A percentile compares a stretch with the other conserved stretches of the same genome.
These are phyloP conservation scores for Phytophthora niederhauseri DNA, from an alignment of 352 stramenopile species.

Conservation along the genomic window DNA sequence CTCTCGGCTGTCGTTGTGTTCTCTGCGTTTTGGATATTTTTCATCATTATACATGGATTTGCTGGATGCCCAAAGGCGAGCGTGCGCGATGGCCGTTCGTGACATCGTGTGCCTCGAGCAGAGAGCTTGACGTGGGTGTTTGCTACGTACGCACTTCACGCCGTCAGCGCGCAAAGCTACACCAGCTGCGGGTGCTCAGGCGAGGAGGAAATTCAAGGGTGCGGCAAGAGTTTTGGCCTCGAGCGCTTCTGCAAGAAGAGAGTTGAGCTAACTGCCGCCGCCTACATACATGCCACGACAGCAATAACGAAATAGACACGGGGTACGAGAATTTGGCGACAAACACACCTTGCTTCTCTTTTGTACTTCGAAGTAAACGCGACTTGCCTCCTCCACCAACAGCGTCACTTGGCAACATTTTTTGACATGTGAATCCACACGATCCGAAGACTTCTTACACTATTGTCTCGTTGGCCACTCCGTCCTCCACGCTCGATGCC, in stretches of 20 bases:
- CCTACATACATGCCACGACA: slow-evolving; percentile 33
- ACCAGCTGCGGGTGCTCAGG: slow-evolving; percentile 21
- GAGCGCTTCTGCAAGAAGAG: slow-evolving; percentile 21
- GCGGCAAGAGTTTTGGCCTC: slow-evolving; percentile 20
- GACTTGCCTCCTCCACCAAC: not conserved
- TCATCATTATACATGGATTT: slow-evolving; percentile 49
- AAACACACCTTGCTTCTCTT: not conserved
- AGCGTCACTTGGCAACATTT: not conserved
- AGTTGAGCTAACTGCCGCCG: slow-evolving; percentile 25
- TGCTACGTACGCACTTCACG: slow-evolving; percentile 23
- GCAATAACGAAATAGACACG: slow-evolving; percentile 46
- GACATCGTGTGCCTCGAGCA: slow-evolving; percentile 31
- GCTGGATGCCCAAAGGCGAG: slow-evolving; percentile 32
- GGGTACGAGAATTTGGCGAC: slow-evolving; percentile 35
- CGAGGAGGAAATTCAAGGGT: slow-evolving; percentile 32
- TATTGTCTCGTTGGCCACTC: slow-evolving; percentile 24
- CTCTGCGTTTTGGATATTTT: slow-evolving; percentile 51
- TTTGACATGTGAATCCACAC: not conserved
- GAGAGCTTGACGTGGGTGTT: slow-evolving; percentile 35
- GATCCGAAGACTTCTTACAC: not conserved
- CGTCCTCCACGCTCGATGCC: slow-evolving; percentile 39
- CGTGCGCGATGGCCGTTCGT: slow-evolving; percentile 25
- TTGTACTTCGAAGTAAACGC: too few relatives aligned
- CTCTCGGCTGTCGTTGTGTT: slow-evolving; percentile 41
- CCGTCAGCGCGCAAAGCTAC: slow-evolving; percentile 10